These are phyloP conservation scores for Pestalotiopsis sp. DNA, from an alignment of 2,329 filamentous ascomycete species.

Conservation along the genomic window DNA sequence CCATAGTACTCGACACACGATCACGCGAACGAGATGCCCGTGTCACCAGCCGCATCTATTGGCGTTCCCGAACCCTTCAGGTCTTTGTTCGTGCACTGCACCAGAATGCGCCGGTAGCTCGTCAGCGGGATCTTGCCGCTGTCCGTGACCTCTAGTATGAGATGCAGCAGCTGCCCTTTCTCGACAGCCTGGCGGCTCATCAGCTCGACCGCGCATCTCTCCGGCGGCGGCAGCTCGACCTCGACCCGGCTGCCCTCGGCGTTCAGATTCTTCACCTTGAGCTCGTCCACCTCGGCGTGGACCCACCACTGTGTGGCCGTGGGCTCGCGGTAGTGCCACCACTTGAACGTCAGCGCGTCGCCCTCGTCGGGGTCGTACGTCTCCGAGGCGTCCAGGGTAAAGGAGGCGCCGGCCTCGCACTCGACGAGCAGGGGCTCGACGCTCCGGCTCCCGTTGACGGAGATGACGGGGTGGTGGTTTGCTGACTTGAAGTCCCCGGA, in stretches of 20 bases:
- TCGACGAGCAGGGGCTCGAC: conserved; percentile 35
- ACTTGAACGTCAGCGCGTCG: conserved; percentile 39
- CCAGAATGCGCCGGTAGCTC: conserved; percentile 1
- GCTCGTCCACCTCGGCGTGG: not conserved
- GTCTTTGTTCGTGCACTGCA: conserved; percentile 5
- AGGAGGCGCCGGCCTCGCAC: conserved; percentile 32
- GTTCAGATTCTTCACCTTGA: not conserved
- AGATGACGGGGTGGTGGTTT: conserved; percentile 44
- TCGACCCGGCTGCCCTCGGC: not conserved
- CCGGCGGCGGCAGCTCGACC: not conserved
- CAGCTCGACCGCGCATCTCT: conserved; percentile 6
- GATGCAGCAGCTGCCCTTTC: not conserved
- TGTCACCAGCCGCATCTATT: conserved; percentile 2
- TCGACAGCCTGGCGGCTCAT: not conserved
- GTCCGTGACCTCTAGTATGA: conserved; percentile 7
- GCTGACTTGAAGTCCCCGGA: conserved; percentile 14
- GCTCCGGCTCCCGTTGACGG: conserved; percentile 40
- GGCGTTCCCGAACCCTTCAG: not conserved
- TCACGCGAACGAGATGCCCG: not conserved
- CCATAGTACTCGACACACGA: not conserved
- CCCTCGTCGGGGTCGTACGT: conserved; percentile 42
- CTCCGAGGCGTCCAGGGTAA: conserved; percentile 40
- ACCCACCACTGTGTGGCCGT: conserved; percentile 1
- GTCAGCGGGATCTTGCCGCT: not conserved
- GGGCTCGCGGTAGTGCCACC: conserved; percentile 42